Conservation (phyloP, 257 asterid genomes). For the Perilla frutescens region DNA sequence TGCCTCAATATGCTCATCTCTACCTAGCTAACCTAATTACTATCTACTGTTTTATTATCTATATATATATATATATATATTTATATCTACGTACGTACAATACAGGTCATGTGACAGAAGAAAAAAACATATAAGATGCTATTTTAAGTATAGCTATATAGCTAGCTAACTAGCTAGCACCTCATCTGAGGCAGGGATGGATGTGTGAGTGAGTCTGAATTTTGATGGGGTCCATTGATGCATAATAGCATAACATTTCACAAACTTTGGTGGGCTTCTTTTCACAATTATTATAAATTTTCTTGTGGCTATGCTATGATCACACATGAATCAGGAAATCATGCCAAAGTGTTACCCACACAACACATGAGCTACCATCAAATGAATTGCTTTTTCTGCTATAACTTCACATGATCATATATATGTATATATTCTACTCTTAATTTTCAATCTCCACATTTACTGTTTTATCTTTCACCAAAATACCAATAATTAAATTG, state of each 20-base stretch:
- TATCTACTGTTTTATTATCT: too few relatives aligned
- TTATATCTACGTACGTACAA: too few relatives aligned
- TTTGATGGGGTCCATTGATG: constrained; percentile 34
- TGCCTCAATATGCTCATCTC: too few relatives aligned
- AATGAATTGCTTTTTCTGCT: constrained; percentile 32
- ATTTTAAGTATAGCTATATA: background rate
- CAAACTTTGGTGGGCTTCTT: constrained; percentile 42
- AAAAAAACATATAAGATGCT: background rate
- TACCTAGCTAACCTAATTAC: too few relatives aligned
- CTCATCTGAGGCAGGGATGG: background rate
- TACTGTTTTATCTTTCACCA: background rate
- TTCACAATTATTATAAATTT: constrained; percentile 28
- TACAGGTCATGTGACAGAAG: background rate
- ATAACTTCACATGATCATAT: too few relatives aligned
- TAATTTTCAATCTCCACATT: background rate
- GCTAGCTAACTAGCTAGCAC: background rate
- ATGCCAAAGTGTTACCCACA: constrained; percentile 26
- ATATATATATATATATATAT: too few relatives aligned
- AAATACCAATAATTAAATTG: background rate
- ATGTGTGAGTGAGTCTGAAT: background rate
- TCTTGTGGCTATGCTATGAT: constrained; percentile 39
- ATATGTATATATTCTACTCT: too few relatives aligned
- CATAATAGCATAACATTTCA: background rate
- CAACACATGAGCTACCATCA: too few relatives aligned
- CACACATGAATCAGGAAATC: constrained; percentile 23